phyloP scores from a whole-genome alignment of 495 filamentous ascomycete genomes.

The Chaetomium cochliodes region DNA sequence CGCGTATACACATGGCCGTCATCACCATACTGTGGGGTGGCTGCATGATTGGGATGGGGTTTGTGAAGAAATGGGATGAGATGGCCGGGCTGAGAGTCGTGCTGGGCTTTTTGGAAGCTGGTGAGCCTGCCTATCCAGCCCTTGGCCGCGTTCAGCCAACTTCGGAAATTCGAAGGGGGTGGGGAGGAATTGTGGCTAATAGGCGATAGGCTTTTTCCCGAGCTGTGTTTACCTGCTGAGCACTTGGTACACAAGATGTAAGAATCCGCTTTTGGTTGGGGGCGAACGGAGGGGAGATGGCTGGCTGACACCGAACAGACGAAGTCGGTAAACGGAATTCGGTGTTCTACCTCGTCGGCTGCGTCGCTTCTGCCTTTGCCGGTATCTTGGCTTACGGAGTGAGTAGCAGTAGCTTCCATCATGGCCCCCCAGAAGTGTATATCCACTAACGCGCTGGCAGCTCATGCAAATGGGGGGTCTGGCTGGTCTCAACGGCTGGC shows the following conservation, averaged over 20 bases:
- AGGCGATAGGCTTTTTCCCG: conserved; percentile 53
- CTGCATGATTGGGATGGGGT: conserved; percentile 63
- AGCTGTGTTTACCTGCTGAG: conserved; percentile 60
- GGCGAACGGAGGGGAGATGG: not conserved
- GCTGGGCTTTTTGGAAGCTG: conserved; percentile 64
- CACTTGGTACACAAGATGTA: conserved; percentile 63
- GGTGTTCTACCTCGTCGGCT: conserved; percentile 63
- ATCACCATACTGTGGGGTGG: conserved; percentile 54
- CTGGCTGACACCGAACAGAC: conserved; percentile 35
- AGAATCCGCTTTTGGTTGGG: conserved; percentile 7
- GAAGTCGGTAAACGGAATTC: conserved; percentile 65
- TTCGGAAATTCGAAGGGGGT: not conserved
- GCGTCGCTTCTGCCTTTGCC: conserved; percentile 57
- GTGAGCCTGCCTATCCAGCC: conserved; percentile 30
- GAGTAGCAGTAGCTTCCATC: conserved; percentile 18
- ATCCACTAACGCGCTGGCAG: conserved; percentile 13
- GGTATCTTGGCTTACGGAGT: conserved; percentile 65
- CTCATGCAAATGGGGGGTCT: conserved; percentile 58
- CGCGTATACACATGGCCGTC: conserved; percentile 52
- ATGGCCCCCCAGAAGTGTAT: not conserved
- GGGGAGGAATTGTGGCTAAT: conserved; percentile 1
- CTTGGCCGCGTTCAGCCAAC: not conserved
- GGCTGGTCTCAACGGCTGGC: conserved; percentile 55
- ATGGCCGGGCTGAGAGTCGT: conserved; percentile 57
- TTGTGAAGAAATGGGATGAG: conserved; percentile 49